Percentiles rank a stretch among this genome's conserved stretches.
Evolutionary conservation across 2,329 filamentous ascomycete genomes (phyloP).

Genomic region (Didymella glomerata): DNA sequence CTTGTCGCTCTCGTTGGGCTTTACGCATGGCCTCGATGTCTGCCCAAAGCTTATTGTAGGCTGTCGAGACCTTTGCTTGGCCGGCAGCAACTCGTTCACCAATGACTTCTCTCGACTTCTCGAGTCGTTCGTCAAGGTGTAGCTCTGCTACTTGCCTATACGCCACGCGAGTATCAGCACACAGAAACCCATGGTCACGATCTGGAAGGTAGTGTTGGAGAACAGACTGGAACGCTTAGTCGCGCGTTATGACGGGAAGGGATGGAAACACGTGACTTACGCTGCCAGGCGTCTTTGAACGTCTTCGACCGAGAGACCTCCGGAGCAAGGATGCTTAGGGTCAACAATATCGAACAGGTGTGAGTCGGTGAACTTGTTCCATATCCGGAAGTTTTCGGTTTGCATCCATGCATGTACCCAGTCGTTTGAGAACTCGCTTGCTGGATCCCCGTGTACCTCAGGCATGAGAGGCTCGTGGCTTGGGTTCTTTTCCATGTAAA

Average conservation of each 20-base stretch:
- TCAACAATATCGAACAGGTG: slow-evolving; percentile 95
- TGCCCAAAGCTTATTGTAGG: slow-evolving; percentile 87
- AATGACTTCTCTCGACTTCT: slow-evolving; percentile 81
- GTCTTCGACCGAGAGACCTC: slow-evolving; percentile 91
- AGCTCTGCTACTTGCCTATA: slow-evolving; percentile 83
- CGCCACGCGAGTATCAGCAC: slow-evolving; percentile 50
- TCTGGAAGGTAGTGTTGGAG: slow-evolving; percentile 41
- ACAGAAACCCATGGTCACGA: slow-evolving; percentile 41
- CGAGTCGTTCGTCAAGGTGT: slow-evolving; percentile 89
- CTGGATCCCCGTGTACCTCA: slow-evolving; percentile 80
- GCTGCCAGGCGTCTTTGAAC: slow-evolving; percentile 88
- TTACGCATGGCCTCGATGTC: slow-evolving; percentile 87
- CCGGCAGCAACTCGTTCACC: slow-evolving; percentile 90
- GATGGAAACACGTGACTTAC: slow-evolving; percentile 39
- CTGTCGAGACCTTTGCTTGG: slow-evolving; percentile 83
- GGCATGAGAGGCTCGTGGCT: slow-evolving; percentile 68
- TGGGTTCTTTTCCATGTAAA: slow-evolving; percentile 55
- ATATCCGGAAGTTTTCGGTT: slow-evolving; percentile 92
- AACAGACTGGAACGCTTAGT: slow-evolving; percentile 46
- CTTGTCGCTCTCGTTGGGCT: slow-evolving; percentile 70
- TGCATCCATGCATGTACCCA: slow-evolving; percentile 88
- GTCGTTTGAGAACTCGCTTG: slow-evolving; percentile 80
- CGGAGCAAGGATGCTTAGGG: slow-evolving; percentile 90
- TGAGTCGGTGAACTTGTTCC: slow-evolving; percentile 75
- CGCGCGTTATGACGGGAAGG: slow-evolving; percentile 16